Evolutionary conservation across 2,329 filamentous ascomycete genomes (phyloP).

Genomic region (Mycogone perniciosa): DNA sequence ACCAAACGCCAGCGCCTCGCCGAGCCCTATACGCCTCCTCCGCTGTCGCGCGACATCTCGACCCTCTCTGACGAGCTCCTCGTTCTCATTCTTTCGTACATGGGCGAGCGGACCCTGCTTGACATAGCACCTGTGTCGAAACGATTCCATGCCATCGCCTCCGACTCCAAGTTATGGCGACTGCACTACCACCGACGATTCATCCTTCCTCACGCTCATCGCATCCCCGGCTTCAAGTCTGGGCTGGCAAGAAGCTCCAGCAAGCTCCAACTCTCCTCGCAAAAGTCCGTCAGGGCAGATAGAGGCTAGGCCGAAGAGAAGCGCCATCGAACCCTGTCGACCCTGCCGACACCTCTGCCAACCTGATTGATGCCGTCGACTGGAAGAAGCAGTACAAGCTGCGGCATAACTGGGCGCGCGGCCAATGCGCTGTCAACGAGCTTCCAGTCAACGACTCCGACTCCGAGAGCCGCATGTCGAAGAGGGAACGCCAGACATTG

Average conservation of each 20-base stretch:
- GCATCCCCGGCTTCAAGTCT: constrained; percentile 59
- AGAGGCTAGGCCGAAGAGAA: constrained; percentile 32
- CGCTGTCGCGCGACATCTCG: constrained; percentile 54
- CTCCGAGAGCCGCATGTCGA: constrained; percentile 16
- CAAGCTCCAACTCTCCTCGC: constrained; percentile 40
- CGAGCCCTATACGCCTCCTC: background rate
- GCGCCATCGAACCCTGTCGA: constrained; percentile 36
- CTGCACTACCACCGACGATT: constrained; percentile 81
- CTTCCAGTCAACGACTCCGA: constrained; percentile 50
- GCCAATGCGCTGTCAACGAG: constrained; percentile 73
- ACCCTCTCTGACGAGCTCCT: constrained; percentile 80
- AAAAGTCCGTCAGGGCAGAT: constrained; percentile 39
- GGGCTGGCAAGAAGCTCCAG: constrained; percentile 22
- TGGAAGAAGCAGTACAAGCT: constrained; percentile 90
- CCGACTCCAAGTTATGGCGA: constrained; percentile 88
- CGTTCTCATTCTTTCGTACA: constrained; percentile 71
- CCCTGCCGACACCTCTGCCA: constrained; percentile 38
- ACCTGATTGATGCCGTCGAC: constrained; percentile 43
- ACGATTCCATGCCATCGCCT: constrained; percentile 65
- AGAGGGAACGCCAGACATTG: constrained; percentile 48
- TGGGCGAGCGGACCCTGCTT: constrained; percentile 64
- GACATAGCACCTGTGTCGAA: constrained; percentile 60
- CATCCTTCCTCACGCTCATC: constrained; percentile 71
- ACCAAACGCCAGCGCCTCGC: constrained; percentile 19
- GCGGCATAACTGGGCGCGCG: constrained; percentile 83